Evolutionary conservation across 2,329 filamentous ascomycete genomes (phyloP).

Genomic region (Colletotrichum endophyticum): DNA sequence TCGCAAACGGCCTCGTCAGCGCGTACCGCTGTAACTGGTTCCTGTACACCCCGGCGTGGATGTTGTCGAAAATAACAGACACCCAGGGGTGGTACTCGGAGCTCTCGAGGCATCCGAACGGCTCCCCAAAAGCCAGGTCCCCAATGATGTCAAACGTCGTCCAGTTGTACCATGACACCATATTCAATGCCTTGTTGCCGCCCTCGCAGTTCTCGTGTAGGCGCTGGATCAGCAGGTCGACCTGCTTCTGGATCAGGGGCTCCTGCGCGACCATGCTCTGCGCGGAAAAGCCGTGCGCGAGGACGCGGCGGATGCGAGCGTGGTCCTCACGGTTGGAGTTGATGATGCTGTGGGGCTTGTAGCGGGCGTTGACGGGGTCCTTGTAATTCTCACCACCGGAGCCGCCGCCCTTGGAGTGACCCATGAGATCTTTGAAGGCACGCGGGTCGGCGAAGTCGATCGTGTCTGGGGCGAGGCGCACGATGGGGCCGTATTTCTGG

Average conservation of each 20-base stretch:
- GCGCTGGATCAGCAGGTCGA: conserved; percentile 34
- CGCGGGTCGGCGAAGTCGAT: conserved; percentile 39
- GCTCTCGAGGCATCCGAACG: conserved; percentile 30
- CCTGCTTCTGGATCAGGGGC: conserved; percentile 29
- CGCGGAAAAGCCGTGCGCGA: conserved; percentile 34
- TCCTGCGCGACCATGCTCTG: conserved; percentile 34
- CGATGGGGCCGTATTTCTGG: conserved; percentile 33
- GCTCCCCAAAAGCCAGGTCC: conserved; percentile 32
- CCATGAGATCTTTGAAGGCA: conserved; percentile 48
- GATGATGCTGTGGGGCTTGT: conserved; percentile 13
- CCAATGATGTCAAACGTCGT: conserved; percentile 35
- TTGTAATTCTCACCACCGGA: background rate
- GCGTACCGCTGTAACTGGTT: background rate
- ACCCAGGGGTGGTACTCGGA: conserved; percentile 32
- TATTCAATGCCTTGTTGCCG: background rate
- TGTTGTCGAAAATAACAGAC: conserved; percentile 22
- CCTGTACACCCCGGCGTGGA: background rate
- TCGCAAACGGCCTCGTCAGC: background rate
- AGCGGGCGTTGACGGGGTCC: background rate
- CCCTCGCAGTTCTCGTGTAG: conserved; percentile 25
- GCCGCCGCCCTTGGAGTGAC: conserved; percentile 18
- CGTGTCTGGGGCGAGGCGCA: conserved; percentile 43
- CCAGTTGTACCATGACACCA: conserved; percentile 23
- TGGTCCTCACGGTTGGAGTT: conserved; percentile 22
- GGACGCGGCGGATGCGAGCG: conserved; percentile 22